Evolutionary conservation across 495 filamentous ascomycete genomes (phyloP).

Genomic region (Neurospora tetraspora): DNA sequence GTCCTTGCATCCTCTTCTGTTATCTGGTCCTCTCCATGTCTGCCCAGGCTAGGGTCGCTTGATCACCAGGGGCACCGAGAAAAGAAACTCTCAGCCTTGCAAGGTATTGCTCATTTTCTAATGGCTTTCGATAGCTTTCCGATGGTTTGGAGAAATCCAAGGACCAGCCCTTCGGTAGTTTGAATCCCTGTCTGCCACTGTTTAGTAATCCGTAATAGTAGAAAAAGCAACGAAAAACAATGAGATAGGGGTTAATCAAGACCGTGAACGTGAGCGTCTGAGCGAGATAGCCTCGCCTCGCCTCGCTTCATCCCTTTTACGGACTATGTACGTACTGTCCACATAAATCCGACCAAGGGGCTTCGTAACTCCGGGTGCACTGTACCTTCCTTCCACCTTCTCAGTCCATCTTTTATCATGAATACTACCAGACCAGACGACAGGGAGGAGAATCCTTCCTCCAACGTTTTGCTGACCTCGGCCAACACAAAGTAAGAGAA

Average conservation of each 20-base stretch:
- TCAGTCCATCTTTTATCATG: background rate
- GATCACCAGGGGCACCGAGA: background rate
- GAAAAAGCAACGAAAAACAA: background rate
- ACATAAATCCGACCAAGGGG: background rate
- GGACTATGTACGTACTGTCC: background rate
- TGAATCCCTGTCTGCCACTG: no score
- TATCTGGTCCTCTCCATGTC: background rate
- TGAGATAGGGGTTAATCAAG: background rate
- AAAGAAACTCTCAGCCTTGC: background rate
- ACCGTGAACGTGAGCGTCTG: background rate
- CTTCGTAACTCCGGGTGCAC: background rate
- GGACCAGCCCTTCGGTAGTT: background rate
- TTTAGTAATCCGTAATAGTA: no score
- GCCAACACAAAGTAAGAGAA: no score
- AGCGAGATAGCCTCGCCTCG: background rate
- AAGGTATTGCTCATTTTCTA: no score
- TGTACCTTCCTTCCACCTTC: background rate
- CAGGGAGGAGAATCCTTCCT: background rate
- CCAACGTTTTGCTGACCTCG: background rate
- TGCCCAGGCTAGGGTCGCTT: background rate
- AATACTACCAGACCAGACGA: background rate
- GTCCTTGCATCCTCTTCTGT: no score
- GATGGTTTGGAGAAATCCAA: background rate
- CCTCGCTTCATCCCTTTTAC: background rate
- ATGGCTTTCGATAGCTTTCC: background rate